A percentile compares a stretch with the other conserved stretches of the same genome.
Conservation (phyloP, 768 basidiomycete species). For the Vararia minispora region DNA sequence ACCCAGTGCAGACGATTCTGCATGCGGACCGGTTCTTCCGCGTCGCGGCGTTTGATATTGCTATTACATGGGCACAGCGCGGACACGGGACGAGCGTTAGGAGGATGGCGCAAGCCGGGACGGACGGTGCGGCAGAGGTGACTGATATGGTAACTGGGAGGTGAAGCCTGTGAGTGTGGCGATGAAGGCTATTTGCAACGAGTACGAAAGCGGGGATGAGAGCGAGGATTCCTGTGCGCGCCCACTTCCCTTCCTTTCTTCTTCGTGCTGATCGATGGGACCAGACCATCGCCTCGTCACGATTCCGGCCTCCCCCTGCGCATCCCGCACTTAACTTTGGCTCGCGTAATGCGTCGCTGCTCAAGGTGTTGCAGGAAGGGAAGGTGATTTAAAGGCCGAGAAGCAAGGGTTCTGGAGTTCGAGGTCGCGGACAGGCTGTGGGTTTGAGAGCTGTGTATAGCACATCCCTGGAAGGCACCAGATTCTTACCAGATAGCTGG, state of each 20-base stretch:
- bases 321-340: conserved; percentile 64
- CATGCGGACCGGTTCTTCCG: conserved; percentile 58
- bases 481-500: too few relatives aligned
- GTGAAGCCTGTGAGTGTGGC: conserved; percentile 75
- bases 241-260: conserved; percentile 1
- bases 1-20: conserved; percentile 59
- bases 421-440: conserved; percentile 46
- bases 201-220: too few relatives aligned
- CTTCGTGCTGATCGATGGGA: background rate
- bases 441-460: background rate
- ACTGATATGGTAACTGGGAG: conserved; percentile 73
- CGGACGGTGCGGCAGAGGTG: conserved; percentile 27
- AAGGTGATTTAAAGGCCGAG: conserved; percentile 40
- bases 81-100: conserved; percentile 34
- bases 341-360: conserved; percentile 37
- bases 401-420: conserved; percentile 53
- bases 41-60: conserved; percentile 69
- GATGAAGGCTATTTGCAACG: conserved; percentile 66
- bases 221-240: conserved; percentile 74
- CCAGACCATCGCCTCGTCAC: conserved; percentile 76
- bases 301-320: conserved; percentile 62
- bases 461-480: too few relatives aligned
- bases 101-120: conserved; percentile 17
- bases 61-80: conserved; percentile 55
- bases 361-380: conserved; percentile 61